Conservation (phyloP, 1,284 basidiomycete species). For the Malassezia slooffiae region DNA sequence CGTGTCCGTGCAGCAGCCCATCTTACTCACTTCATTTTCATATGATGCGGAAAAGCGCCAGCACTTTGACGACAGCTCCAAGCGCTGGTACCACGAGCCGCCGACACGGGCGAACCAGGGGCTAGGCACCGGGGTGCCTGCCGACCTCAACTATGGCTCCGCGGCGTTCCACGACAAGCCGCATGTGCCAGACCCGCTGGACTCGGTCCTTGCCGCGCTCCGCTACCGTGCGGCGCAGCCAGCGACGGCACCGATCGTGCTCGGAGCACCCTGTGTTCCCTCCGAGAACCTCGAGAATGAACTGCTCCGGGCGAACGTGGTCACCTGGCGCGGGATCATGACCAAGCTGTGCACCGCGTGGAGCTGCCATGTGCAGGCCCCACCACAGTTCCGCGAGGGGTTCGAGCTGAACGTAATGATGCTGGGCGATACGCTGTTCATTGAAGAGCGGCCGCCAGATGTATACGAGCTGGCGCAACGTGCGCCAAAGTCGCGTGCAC, state of each 20-base stretch:
- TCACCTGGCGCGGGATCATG: constrained; percentile 81
- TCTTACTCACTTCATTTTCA: constrained; percentile 10
- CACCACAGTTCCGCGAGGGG: constrained; percentile 47
- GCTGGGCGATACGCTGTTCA: constrained; percentile 58
- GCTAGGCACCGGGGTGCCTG: constrained; percentile 1
- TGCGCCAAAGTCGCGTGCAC: neutral
- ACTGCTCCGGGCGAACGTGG: constrained; percentile 49
- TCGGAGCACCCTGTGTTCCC: constrained; percentile 1
- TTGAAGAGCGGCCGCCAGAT: constrained; percentile 57
- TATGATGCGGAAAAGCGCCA: constrained; percentile 7
- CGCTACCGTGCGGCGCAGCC: constrained; percentile 7
- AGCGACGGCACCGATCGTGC: neutral
- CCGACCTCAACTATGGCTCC: constrained; percentile 45
- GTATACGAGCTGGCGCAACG: neutral
- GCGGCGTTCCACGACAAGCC: constrained; percentile 60
- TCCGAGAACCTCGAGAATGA: constrained; percentile 17
- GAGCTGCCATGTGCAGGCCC: constrained; percentile 12
- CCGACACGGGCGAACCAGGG: constrained; percentile 6
- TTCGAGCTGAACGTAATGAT: constrained; percentile 35
- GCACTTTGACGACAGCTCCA: constrained; percentile 7
- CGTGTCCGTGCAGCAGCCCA: constrained; percentile 10
- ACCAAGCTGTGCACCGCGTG: constrained; percentile 56
- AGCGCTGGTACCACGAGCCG: constrained; percentile 12
- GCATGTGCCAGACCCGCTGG: constrained; percentile 17
- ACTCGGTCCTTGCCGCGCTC: constrained; percentile 16